Evolutionary conservation across 177 flowering plant species (phyloP), one percentile per base, ranked within the genome.

Genomic region (Vitis hybrid): DNA sequence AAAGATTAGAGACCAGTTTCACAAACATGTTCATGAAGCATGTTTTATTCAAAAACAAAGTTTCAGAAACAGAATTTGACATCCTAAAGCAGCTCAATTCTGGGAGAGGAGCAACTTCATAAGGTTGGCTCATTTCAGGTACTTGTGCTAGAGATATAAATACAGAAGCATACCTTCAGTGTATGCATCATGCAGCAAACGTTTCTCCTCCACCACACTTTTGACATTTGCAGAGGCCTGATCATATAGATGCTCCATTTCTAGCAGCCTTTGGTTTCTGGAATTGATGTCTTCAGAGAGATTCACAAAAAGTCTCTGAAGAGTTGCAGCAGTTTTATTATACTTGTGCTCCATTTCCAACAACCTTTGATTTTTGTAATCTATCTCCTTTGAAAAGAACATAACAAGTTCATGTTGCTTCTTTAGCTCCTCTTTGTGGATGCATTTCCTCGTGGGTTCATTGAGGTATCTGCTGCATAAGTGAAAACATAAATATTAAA

Each of bases 341-440:
- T 16, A 55, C 29, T 19, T 69, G 7, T 50, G 16, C 64, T 79
- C 72, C 76, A 62, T 57, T 61, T 70, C 63, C 6, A 59, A 60
- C 67, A 79, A 31, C 45, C 55, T 73, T 45, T 63, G 61, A 22
- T 79, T 76, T 56, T 73, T 76, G 31, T 19, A 16, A 65, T 76
- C 82, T 16, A 79, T 73, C 66, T 76, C 77, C 22, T 53, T 61
- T 14, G 58, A 68, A 22, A 78, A 57, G 4, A 22, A 29, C 10
- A 4, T 22, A 10, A 63, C 65, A 49, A 73, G 68, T 8, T 45
- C 29, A 2, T 61, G n/a, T 53, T 31, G 50, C 57, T 68, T 61
- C 26, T 34, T 39, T 51, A 55, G 61, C 49, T 52, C 61, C 19
- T 67, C 69, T 56, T 56, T 52, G 15, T 39, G 45, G 45, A 39